phyloP scores from a whole-genome alignment of 176 grass and related monocot genomes.

The Musa troglodytarum region DNA sequence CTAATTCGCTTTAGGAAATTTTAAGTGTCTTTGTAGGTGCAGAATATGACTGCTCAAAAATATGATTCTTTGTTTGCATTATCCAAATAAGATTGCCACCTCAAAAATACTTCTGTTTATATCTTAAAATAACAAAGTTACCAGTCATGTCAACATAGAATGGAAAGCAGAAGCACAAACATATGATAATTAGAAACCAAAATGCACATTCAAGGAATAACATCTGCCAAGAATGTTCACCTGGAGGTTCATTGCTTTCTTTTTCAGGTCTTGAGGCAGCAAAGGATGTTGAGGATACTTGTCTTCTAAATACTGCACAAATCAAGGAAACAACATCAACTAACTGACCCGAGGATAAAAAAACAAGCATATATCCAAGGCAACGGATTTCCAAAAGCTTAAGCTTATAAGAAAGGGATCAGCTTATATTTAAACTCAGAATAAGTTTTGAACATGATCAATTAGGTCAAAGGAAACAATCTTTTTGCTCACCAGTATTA shows the following conservation, averaged over 20 bases:
- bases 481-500: constrained; percentile 41
- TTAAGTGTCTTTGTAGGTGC: too few species aligned
- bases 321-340: constrained; percentile 1
- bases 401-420: too few species aligned
- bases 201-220: background rate
- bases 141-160: background rate
- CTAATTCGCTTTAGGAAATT: too few species aligned
- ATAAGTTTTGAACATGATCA: background rate
- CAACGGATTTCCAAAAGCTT: too few species aligned
- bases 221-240: constrained; percentile 16
- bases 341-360: too few species aligned
- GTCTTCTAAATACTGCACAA: constrained; percentile 80
- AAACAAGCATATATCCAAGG: background rate
- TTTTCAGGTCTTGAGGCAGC: constrained; percentile 56
- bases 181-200: background rate
- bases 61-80: background rate
- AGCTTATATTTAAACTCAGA: too few species aligned
- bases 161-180: background rate
- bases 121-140: background rate
- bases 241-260: constrained; percentile 87
- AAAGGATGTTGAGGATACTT: constrained; percentile 79
- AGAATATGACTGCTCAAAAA: background rate
- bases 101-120: background rate
- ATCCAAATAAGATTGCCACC: too few species aligned
- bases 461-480: background rate